phyloP scores from a whole-genome alignment of 768 basidiomycete species.

The Russula olivacea region DNA sequence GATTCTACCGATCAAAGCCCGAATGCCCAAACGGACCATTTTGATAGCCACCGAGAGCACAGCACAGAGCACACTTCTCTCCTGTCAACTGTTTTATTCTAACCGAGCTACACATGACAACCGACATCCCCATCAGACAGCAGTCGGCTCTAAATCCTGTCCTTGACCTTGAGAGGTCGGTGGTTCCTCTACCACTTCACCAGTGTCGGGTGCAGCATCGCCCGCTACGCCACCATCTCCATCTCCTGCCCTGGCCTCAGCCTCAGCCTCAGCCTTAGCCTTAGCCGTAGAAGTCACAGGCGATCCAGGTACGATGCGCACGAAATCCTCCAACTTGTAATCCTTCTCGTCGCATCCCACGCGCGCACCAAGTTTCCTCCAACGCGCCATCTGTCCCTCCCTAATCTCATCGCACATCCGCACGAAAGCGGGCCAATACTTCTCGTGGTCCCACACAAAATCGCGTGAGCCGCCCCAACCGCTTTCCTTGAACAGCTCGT shows the following conservation, averaged over 20 bases:
- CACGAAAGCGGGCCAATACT: constrained; percentile 68
- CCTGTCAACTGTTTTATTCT: neutral
- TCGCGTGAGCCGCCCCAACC: constrained; percentile 59
- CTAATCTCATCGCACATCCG: constrained; percentile 47
- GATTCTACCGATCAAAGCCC: neutral
- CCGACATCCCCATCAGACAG: neutral
- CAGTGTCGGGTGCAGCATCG: neutral
- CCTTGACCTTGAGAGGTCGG: neutral
- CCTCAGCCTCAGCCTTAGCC: neutral
- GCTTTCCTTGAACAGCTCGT: constrained; percentile 61
- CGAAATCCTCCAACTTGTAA: constrained; percentile 43
- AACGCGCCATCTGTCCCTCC: constrained; percentile 48
- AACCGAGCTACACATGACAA: neutral
- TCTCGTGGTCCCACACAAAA: constrained; percentile 68
- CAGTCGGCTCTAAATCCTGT: neutral
- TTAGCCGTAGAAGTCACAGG: neutral
- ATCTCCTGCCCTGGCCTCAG: neutral
- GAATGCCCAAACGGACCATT: constrained; percentile 14
- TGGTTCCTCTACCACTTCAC: neutral
- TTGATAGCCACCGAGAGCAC: neutral
- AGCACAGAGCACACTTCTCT: neutral
- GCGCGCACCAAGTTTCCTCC: constrained; percentile 60
- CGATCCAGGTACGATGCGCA: neutral
- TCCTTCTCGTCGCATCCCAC: constrained; percentile 79
- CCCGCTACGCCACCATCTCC: neutral